A percentile compares a stretch with the other conserved stretches of the same genome.
Conservation (phyloP, 179 eudicot species). For the Beta macrorhiza region DNA sequence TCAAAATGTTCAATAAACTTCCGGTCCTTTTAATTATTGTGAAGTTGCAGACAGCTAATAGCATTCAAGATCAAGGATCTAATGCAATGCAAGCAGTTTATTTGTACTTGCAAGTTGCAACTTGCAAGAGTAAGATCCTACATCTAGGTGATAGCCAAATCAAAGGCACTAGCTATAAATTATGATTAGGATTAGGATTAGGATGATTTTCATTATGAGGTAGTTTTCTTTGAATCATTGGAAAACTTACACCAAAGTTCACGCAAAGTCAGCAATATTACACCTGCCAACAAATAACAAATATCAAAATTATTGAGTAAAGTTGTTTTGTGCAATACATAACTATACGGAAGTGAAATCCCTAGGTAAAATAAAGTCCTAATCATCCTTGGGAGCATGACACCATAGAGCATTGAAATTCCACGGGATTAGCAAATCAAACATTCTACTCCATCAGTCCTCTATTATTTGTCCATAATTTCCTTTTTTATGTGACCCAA, state of each 20-base stretch:
- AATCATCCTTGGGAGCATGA: neutral
- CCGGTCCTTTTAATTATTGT: neutral
- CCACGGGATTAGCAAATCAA: neutral
- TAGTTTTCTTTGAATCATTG: neutral
- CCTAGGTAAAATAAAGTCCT: too few relatives aligned
- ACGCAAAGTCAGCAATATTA: neutral
- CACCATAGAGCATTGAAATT: neutral
- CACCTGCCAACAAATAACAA: neutral
- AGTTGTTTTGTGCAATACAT: neutral
- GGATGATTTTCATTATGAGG: neutral
- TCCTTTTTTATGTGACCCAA: neutral
- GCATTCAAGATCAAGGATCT: neutral
- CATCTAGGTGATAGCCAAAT: neutral
- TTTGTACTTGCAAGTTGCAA: too few relatives aligned
- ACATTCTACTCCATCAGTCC: neutral
- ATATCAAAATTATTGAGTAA: neutral
- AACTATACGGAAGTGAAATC: neutral
- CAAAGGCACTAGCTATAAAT: neutral
- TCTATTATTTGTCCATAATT: neutral
- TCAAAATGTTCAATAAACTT: neutral
- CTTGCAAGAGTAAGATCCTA: neutral
- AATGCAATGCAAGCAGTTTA: neutral
- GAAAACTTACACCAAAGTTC: neutral
- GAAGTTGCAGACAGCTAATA: constrained; percentile 1
- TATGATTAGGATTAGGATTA: neutral